Evolutionary conservation across 768 basidiomycete genomes (phyloP).

Genomic region (Exidia glandulosa): DNA sequence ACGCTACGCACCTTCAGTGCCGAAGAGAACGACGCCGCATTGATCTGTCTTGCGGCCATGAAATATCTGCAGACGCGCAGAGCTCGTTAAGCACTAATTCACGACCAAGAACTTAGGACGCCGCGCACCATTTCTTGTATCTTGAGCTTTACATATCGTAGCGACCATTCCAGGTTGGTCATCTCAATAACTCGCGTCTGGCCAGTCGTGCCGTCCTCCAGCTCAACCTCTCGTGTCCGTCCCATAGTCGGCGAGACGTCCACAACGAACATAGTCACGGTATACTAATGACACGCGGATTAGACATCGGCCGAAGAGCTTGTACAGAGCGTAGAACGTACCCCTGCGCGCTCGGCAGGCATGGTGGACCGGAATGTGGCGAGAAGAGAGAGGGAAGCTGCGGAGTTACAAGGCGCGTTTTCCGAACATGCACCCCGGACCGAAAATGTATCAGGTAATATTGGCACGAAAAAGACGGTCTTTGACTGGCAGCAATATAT

Average conservation of each 20-base stretch:
- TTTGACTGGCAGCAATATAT: too few relatives aligned
- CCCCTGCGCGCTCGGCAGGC: too few relatives aligned
- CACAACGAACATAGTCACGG: constrained; percentile 80
- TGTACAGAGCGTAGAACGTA: too few relatives aligned
- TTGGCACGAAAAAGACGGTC: too few relatives aligned
- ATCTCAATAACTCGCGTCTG: constrained; percentile 44
- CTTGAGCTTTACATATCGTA: constrained; percentile 84
- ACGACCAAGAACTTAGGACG: neutral
- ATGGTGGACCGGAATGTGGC: too few relatives aligned
- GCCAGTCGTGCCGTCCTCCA: constrained; percentile 41
- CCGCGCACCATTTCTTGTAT: constrained; percentile 75
- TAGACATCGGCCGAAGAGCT: too few relatives aligned
- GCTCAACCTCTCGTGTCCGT: constrained; percentile 41
- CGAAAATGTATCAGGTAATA: too few relatives aligned
- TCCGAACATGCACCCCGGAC: too few relatives aligned
- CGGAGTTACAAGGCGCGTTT: too few relatives aligned
- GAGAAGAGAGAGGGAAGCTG: too few relatives aligned
- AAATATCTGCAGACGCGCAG: constrained; percentile 51
- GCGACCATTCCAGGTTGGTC: constrained; percentile 68
- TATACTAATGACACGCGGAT: constrained; percentile 60
- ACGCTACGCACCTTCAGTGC: constrained; percentile 52
- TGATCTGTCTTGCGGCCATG: constrained; percentile 88
- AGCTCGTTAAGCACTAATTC: neutral
- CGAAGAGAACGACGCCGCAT: constrained; percentile 82
- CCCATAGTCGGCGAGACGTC: constrained; percentile 87